A percentile compares a stretch with the other conserved stretches of the same genome.
Evolutionary conservation across 1,139 yeast species (phyloP).

Genomic region (Taphrina sp.): DNA sequence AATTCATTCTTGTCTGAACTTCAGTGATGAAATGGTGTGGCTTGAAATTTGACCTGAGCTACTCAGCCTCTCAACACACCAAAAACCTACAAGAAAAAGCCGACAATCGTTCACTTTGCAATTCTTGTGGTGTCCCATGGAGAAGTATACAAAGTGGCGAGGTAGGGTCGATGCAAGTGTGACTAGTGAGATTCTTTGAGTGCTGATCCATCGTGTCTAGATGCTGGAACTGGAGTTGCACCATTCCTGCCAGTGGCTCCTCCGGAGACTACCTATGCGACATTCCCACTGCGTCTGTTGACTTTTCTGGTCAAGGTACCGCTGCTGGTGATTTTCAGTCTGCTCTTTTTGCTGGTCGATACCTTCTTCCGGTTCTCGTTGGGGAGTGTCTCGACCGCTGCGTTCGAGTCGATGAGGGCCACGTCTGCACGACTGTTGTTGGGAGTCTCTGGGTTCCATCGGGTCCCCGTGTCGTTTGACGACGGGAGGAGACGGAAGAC

Average conservation of each 20-base stretch:
- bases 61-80: too few species aligned
- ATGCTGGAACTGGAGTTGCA: slow-evolving; percentile 30
- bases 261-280: slow-evolving; percentile 16
- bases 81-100: too few species aligned
- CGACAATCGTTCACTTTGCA: too few species aligned
- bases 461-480: slow-evolving; percentile 14
- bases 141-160: slow-evolving; percentile 28
- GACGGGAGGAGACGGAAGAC: not conserved
- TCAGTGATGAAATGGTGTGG: too few species aligned
- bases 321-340: not conserved
- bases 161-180: slow-evolving; percentile 1
- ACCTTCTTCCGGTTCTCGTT: slow-evolving; percentile 17
- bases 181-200: not conserved
- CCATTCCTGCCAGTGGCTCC: slow-evolving; percentile 26
- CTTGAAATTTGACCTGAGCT: too few species aligned
- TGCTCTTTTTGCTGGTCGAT: slow-evolving; percentile 14
- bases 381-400: slow-evolving; percentile 8
- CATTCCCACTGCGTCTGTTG: slow-evolving; percentile 2
- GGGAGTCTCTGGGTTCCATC: slow-evolving; percentile 13
- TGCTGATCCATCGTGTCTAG: not conserved
- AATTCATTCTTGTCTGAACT: too few species aligned
- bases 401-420: slow-evolving; percentile 8
- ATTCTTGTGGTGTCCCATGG: too few species aligned
- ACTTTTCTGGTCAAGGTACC: slow-evolving; percentile 21
- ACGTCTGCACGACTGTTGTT: slow-evolving; percentile 14